Percentiles rank a stretch among this genome's conserved stretches.
phyloP scores from a whole-genome alignment of 805 yeast genomes.

The Tetrapisispora arboricola region DNA sequence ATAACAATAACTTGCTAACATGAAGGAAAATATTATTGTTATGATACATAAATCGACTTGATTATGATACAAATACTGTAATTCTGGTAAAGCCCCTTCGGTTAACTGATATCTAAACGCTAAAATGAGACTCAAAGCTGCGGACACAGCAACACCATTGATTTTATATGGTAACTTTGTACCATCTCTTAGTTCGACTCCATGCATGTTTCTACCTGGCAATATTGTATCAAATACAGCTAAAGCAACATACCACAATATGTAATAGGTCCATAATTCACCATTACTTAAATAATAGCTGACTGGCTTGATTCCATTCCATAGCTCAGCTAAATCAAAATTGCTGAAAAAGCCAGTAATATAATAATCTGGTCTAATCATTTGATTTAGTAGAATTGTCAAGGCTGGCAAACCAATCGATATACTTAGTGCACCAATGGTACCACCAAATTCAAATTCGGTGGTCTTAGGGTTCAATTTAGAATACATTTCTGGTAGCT shows the following conservation, averaged over 20 bases:
- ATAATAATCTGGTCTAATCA: conserved; percentile 51
- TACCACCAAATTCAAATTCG: conserved; percentile 69
- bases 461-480: conserved; percentile 60
- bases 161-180: conserved; percentile 60
- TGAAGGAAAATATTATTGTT: conserved; percentile 52
- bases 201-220: conserved; percentile 56
- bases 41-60: conserved; percentile 54
- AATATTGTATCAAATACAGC: conserved; percentile 52
- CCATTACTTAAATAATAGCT: conserved; percentile 30
- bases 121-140: conserved; percentile 33
- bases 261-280: conserved; percentile 53
- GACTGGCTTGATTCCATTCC: conserved; percentile 29
- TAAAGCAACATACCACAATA: conserved; percentile 61
- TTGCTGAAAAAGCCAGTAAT: conserved; percentile 35
- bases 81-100: conserved; percentile 59
- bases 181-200: conserved; percentile 70
- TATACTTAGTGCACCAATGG: conserved; percentile 59
- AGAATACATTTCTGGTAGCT: conserved; percentile 3
- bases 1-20: conserved; percentile 57
- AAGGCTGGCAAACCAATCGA: conserved; percentile 58
- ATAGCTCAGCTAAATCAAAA: conserved; percentile 33
- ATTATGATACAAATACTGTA: conserved; percentile 63
- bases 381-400: conserved; percentile 46
- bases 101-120: conserved; percentile 43
- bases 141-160: conserved; percentile 59